phyloP scores from a whole-genome alignment of 306 rosid species.

The Quercus dentata region DNA sequence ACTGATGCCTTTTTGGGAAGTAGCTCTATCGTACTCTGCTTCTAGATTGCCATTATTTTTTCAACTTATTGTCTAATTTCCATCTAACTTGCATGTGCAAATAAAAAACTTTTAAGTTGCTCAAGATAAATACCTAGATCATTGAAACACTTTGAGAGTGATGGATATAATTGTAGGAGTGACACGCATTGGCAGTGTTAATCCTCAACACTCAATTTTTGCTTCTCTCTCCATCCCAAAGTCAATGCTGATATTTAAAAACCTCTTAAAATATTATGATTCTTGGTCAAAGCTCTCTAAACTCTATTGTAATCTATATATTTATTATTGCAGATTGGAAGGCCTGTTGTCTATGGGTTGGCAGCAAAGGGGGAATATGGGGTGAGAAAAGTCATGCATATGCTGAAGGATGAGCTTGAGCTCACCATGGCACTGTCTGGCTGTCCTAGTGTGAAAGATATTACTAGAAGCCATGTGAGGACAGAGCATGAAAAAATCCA shows the following conservation, averaged over 20 bases:
- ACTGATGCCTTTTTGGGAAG: too few relatives aligned
- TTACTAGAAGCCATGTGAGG: constrained; percentile 45
- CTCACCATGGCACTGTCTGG: constrained; percentile 55
- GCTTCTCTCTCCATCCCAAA: background rate
- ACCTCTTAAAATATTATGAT: background rate
- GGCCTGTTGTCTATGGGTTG: constrained; percentile 31
- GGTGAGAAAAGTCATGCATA: constrained; percentile 42
- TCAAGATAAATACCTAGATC: background rate
- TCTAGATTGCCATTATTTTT: too few relatives aligned
- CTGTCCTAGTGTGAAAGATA: constrained; percentile 37
- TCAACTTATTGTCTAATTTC: background rate
- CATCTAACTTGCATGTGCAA: background rate
- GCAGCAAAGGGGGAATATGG: constrained; percentile 56
- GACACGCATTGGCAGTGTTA: too few relatives aligned
- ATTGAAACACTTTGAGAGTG: background rate
- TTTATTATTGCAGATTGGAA: background rate
- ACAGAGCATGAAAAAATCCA: constrained; percentile 26
- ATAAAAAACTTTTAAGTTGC: background rate
- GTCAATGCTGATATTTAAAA: background rate
- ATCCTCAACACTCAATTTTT: too few relatives aligned
- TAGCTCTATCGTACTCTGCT: too few relatives aligned
- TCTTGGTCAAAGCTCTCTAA: background rate
- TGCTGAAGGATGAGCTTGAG: constrained; percentile 53
- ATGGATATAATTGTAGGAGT: too few relatives aligned
- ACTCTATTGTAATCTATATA: background rate